These are phyloP conservation scores for Vararia minispora DNA, from an alignment of 768 basidiomycete genomes.

Conservation along the genomic window DNA sequence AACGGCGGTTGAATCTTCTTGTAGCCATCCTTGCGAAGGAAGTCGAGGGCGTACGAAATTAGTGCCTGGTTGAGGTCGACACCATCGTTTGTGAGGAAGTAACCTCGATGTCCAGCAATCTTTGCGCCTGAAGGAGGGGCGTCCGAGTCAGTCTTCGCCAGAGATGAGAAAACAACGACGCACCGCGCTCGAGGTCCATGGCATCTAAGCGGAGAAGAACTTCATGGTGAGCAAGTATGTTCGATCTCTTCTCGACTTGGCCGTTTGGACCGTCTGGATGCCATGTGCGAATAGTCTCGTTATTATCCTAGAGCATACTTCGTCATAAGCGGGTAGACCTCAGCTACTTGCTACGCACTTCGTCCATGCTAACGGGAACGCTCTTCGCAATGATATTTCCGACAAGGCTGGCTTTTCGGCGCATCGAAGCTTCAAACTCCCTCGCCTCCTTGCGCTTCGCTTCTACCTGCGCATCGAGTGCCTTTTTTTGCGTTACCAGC, in stretches of 20 bases:
- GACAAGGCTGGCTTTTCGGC: slow-evolving; percentile 66
- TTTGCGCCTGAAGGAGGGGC: slow-evolving; percentile 72
- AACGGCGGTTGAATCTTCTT: slow-evolving; percentile 96
- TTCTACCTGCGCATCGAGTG: slow-evolving; percentile 73
- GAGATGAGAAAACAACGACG: no score
- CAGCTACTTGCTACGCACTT: slow-evolving; percentile 39
- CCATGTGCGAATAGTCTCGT: slow-evolving; percentile 71
- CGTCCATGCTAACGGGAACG: slow-evolving; percentile 78
- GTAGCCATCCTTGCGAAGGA: slow-evolving; percentile 70
- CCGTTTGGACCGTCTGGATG: slow-evolving; percentile 69
- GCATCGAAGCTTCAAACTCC: slow-evolving; percentile 70
- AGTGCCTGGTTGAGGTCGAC: slow-evolving; percentile 96
- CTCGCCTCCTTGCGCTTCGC: slow-evolving; percentile 66
- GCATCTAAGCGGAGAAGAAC: slow-evolving; percentile 88
- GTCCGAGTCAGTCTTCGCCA: no score
- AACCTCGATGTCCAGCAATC: slow-evolving; percentile 91
- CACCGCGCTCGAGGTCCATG: slow-evolving; percentile 93
- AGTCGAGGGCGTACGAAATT: slow-evolving; percentile 90
- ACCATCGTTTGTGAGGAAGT: slow-evolving; percentile 92
- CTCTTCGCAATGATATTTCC: slow-evolving; percentile 89
- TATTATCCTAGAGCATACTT: slow-evolving; percentile 64
- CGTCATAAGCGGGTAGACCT: background rate
- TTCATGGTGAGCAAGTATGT: slow-evolving; percentile 96
- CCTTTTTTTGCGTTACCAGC: slow-evolving; percentile 72
- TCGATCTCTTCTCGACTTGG: slow-evolving; percentile 58